A percentile compares a stretch with the other conserved stretches of the same genome.
phyloP scores from a whole-genome alignment of 306 rosid genomes.

The Argentina anserina region DNA sequence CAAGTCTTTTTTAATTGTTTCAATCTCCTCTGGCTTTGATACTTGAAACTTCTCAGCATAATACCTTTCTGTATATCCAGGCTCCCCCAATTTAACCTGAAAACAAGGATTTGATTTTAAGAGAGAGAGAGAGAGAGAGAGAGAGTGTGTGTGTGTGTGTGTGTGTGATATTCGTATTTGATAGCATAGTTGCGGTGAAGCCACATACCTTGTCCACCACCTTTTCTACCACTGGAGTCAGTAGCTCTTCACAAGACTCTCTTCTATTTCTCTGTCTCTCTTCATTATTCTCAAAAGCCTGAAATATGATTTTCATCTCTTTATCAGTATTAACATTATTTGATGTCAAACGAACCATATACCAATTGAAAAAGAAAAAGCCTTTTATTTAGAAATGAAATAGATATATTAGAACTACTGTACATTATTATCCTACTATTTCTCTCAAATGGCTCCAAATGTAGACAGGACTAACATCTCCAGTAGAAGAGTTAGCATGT shows the following conservation, averaged over 20 bases:
- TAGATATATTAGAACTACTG: neutral
- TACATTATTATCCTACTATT: neutral
- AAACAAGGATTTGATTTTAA: slow-evolving; percentile 5
- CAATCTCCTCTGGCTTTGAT: slow-evolving; percentile 53
- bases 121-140: too few species aligned
- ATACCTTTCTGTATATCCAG: slow-evolving; percentile 94
- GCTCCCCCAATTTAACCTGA: slow-evolving; percentile 92
- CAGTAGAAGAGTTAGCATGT: neutral
- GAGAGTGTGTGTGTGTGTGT: too few species aligned
- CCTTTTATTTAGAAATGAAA: neutral
- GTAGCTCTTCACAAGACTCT: slow-evolving; percentile 53
- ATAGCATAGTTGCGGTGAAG: neutral
- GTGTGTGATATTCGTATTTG: neutral
- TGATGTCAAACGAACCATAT: neutral
- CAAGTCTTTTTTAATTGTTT: slow-evolving; percentile 48
- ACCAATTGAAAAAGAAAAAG: neutral
- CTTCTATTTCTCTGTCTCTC: slow-evolving; percentile 71
- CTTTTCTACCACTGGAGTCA: slow-evolving; percentile 58
- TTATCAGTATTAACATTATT: slow-evolving; percentile 1
- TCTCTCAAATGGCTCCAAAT: neutral
- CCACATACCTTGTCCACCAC: slow-evolving; percentile 74
- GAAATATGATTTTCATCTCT: slow-evolving; percentile 29
- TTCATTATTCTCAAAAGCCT: slow-evolving; percentile 77
- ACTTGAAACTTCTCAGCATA: slow-evolving; percentile 83
- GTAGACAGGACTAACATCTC: neutral